Conservation (phyloP, 805 yeast genomes). For the Spathaspora girioi region DNA sequence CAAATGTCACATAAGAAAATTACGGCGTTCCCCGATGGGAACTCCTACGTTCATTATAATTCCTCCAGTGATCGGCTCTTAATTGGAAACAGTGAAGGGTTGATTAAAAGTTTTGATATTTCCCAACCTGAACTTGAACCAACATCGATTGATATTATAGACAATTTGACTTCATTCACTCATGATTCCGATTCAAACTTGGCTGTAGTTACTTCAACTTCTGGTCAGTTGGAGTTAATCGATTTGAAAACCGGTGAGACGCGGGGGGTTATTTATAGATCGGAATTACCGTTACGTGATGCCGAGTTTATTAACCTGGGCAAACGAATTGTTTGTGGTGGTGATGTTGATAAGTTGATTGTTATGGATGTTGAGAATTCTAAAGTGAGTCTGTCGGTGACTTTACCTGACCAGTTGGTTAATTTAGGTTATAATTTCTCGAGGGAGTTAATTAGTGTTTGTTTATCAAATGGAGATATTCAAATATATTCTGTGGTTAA, state of each 20-base stretch:
- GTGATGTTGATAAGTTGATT: conserved; percentile 59
- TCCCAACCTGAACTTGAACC: conserved; percentile 56
- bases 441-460: conserved; percentile 54
- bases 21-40: conserved; percentile 41
- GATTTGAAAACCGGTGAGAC: conserved; percentile 26
- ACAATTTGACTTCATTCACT: conserved; percentile 42
- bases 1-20: conserved; percentile 15
- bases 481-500: conserved; percentile 54
- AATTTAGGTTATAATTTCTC: conserved; percentile 53
- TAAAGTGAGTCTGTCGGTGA: conserved; percentile 26
- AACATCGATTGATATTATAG: conserved; percentile 49
- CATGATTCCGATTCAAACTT: conserved; percentile 12
- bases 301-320: conserved; percentile 60
- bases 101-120: conserved; percentile 44
- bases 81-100: conserved; percentile 53
- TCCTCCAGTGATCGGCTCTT: conserved; percentile 28
- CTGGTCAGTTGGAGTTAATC: conserved; percentile 43
- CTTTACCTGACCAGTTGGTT: conserved; percentile 52
- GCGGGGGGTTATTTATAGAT: conserved; percentile 39
- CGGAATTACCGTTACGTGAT: conserved; percentile 48
- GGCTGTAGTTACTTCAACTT: conserved; percentile 31
- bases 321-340: conserved; percentile 55
- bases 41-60: conserved; percentile 28
- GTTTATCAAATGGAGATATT: conserved; percentile 58
- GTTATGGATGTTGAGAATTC: conserved; percentile 38